Evolutionary conservation across 371 early-diverging fungal species (phyloP).

Genomic region (Zancudomyces culisetae): DNA sequence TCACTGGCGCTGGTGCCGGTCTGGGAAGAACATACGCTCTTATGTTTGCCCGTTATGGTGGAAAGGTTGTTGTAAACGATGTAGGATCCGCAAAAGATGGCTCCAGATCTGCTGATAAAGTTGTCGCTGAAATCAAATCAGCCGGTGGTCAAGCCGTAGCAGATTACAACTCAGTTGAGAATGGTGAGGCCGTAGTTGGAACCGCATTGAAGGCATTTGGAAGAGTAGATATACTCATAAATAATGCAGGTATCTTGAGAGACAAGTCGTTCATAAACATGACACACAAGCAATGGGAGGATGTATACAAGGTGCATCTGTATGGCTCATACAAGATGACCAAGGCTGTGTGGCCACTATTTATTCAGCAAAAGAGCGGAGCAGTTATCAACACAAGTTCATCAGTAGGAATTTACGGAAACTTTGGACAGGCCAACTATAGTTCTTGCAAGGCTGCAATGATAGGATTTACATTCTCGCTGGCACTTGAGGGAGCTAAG

Average conservation of each 20-base stretch:
- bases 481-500: constrained; percentile 50
- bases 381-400: constrained; percentile 62
- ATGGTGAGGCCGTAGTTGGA: constrained; percentile 89
- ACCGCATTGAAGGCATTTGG: constrained; percentile 92
- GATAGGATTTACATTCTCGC: constrained; percentile 47
- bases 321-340: constrained; percentile 47
- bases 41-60: constrained; percentile 75
- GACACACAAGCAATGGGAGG: constrained; percentile 52
- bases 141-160: constrained; percentile 91
- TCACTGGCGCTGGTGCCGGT: constrained; percentile 95
- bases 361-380: constrained; percentile 53
- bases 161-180: constrained; percentile 91
- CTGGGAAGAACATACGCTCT: constrained; percentile 80
- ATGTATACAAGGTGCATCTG: constrained; percentile 45
- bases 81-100: constrained; percentile 72
- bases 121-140: constrained; percentile 81
- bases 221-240: constrained; percentile 46
- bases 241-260: constrained; percentile 57
- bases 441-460: constrained; percentile 55
- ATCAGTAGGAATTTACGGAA: constrained; percentile 94
- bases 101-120: constrained; percentile 81
- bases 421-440: constrained; percentile 98
- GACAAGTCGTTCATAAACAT: constrained; percentile 54
- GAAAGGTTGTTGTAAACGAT: constrained; percentile 78
- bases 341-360: constrained; percentile 54